Conservation (phyloP, 2,329 filamentous ascomycete genomes). For the Neofusicoccum sp. region DNA sequence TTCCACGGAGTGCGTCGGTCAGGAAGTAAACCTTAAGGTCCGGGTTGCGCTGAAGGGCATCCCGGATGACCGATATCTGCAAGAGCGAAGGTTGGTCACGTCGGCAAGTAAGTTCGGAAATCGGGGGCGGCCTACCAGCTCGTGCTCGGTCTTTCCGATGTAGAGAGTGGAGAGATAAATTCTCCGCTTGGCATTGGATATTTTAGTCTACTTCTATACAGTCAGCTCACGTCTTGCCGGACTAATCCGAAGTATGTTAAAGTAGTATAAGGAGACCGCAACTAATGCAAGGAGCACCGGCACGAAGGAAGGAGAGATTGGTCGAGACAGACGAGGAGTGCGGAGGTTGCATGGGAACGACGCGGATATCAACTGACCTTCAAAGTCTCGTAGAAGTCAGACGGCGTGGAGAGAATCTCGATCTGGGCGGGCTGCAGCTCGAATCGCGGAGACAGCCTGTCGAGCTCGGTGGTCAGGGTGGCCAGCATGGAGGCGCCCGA, state of each 20-base stretch:
- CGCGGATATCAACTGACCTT: slow-evolving; percentile 63
- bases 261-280: no score
- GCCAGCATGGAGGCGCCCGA: slow-evolving; percentile 60
- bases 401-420: slow-evolving; percentile 73
- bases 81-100: background rate
- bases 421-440: slow-evolving; percentile 82
- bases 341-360: background rate
- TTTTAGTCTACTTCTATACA: slow-evolving; percentile 65
- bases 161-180: slow-evolving; percentile 97
- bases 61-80: slow-evolving; percentile 73
- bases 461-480: slow-evolving; percentile 72
- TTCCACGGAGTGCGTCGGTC: slow-evolving; percentile 88
- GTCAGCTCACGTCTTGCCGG: background rate
- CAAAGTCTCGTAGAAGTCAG: slow-evolving; percentile 88
- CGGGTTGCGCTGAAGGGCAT: slow-evolving; percentile 74
- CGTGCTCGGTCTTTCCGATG: slow-evolving; percentile 89
- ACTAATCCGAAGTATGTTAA: background rate
- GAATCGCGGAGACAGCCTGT: slow-evolving; percentile 88
- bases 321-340: background rate
- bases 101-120: background rate
- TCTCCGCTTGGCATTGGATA: slow-evolving; percentile 73
- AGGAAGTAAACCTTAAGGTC: slow-evolving; percentile 82
- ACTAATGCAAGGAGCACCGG: background rate
- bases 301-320: background rate
- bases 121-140: slow-evolving; percentile 60